Evolutionary conservation across 177 flowering plant species (phyloP), one percentile per base, ranked within the genome.

Genomic region (Vitis hybrid): DNA sequence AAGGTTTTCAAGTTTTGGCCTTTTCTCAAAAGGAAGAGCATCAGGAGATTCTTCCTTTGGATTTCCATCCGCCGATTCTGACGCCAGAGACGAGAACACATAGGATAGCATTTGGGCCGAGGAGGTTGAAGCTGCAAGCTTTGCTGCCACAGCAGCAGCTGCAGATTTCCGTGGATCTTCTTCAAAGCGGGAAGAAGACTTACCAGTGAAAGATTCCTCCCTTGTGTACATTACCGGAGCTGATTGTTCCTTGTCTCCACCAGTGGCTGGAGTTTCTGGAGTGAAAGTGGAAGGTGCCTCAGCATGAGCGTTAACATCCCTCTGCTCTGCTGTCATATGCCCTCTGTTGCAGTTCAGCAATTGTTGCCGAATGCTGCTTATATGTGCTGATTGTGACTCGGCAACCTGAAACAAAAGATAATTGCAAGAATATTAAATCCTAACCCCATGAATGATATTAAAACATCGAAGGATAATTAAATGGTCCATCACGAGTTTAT

Each of bases 41-140:
- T 65, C 69, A 6, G 90, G 69, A 31, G 88, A 68, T 16, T 85
- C 88, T 58, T 78, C 80, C 8, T 63, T 31, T 50, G 82, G 18
- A 61, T 81, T 90, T 26, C 88, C 80, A 16, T 89, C 87, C 59
- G 82, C 86, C 3, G 91, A 90, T 72, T 87, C 99, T 16, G 97
- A 89, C 39, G 96, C 97, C 51, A 94, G 78, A 50, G 98, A 90
- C n/a, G 99, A 93, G 60, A 94, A 87, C 65, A 93, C 97, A 62
- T 68, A 87, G 9, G 93, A 82, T 31, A 94, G 92, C 98, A 94
- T 93, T 82, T 94, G 86, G 14, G 93, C 99, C 1, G 99, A 94
- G 50, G 99, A 86, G 13, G 96, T 82, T 13, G 99, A 93, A 16
- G 98, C 90, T 1, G 94, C 83, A 15, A 93, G 90, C 81, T 88